A percentile compares a stretch with the other conserved stretches of the same genome.
Conservation (phyloP, 176 grass and related monocot genomes). For the Oropetium thomaeum region DNA sequence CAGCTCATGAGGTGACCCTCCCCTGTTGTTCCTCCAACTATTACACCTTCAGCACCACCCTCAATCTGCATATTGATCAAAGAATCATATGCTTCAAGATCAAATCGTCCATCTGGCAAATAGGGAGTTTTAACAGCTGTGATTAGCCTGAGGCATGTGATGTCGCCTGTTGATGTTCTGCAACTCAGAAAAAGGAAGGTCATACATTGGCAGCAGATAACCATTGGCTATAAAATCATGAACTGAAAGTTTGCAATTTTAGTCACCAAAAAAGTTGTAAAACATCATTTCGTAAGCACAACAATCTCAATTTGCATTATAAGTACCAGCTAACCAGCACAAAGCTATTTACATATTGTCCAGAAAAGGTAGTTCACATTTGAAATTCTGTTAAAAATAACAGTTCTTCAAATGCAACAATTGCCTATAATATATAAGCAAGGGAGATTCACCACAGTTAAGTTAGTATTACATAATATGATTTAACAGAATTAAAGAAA, state of each 20-base stretch:
- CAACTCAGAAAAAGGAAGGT: slow-evolving; percentile 26
- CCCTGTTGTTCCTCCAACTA: slow-evolving; percentile 87
- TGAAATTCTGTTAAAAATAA: background rate
- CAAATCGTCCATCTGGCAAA: slow-evolving; percentile 92
- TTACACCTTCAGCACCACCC: slow-evolving; percentile 75
- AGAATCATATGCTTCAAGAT: slow-evolving; percentile 94
- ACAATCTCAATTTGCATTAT: background rate
- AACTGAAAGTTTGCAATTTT: background rate
- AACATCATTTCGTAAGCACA: background rate
- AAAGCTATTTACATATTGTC: background rate
- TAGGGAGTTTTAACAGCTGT: slow-evolving; percentile 93
- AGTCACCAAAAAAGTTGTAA: background rate
- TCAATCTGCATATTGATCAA: slow-evolving; percentile 76
- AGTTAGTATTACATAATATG: background rate
- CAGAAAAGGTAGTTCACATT: background rate
- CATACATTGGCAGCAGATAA: slow-evolving; percentile 8
- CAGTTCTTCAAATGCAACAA: background rate
- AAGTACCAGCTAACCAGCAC: slow-evolving; percentile 8
- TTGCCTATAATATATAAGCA: background rate
- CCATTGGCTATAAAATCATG: background rate
- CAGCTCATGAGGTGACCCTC: slow-evolving; percentile 99
- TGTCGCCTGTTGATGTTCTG: slow-evolving; percentile 75
- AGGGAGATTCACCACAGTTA: background rate
- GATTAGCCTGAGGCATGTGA: slow-evolving; percentile 64
- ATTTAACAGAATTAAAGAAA: background rate